Base-by-base conservation (phyloP, 2,329 filamentous ascomycete genomes). In the Fusarium haematococcum region DNA sequence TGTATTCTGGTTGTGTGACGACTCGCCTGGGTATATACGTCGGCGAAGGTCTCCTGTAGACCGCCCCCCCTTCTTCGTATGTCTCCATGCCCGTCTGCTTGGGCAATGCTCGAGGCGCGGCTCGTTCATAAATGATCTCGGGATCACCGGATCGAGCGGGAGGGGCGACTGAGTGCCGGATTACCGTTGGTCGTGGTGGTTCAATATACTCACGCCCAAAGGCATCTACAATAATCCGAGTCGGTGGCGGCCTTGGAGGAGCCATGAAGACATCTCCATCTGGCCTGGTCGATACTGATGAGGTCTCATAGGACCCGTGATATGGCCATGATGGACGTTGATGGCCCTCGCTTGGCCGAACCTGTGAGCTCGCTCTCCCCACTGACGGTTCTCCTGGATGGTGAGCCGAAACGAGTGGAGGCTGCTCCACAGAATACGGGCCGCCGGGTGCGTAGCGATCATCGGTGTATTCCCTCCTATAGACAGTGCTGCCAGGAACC, bases 181-280 rank as follows among this genome's bases (percentile, higher is more conserved):
- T 84, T 23, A 86, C 79, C 20, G 86, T 75, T 27, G 81, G 75
- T 57, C 85, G 86, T 11, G 83, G 77, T 30, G 90, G 89, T 76
- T 92, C 90, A 69, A 88, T 81, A 83, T 95, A 98, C 80, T 94
- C 91, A 80, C 94, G 94, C 45, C 95, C 95, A 82, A 92, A 94
- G 71, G 94, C 91, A 83, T 98, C 95, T 64, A 97, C 87, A 37
- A 97, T 88, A 72, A 98, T 92, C 70, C 92, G 91, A 65, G 91
- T 86, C 54, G 89, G 85, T 20, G 89, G 87, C 8, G 89, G 86
- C 59, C 86, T 81, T 77, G 86, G 86, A 56, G 86, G 86, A 2
- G 84, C 84, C 84, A 90, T 87, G n/a, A 86, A 84, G 35, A 88
- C 84, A 73, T 88, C 87, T 57, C 80, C 80, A 64, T 88, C 85